Base-by-base conservation (phyloP, 2,329 filamentous ascomycete genomes). In the Epichloe festucae region DNA sequence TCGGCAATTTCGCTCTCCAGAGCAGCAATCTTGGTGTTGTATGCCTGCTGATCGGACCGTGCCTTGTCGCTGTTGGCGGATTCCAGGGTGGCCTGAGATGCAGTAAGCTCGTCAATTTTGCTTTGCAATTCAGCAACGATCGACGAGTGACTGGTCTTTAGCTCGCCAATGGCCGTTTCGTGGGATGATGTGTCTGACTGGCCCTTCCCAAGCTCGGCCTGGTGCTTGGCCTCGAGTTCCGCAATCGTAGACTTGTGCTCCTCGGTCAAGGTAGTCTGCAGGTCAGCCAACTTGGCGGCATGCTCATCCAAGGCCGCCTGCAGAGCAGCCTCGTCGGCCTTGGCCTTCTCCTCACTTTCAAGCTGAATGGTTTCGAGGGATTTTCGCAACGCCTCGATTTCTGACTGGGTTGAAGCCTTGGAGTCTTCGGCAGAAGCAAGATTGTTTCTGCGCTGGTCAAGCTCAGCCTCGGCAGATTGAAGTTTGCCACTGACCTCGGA, bases 1-100 rank as follows among this genome's bases (percentile, higher is more conserved):
- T 74, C 73, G 3, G 70, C 68, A 43, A 79, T 69, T 49, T 81
- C 71, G 17, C 68, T 67, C 58, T 82, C 76, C 2, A 82, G 67
- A 4, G 68, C 63, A n/a, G 71, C 64, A 34, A 80, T 65, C 60
- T 72, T 73, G 36, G 68, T 65, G 15, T 65, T 64, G 52, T 68
- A 72, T 1, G 71, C 71, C 46, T 73, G 69, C 36, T 69, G 65
- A 52, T 74, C 73, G 21, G 65, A 67, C 48, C 74, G 71, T 23
- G 71, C 54, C 57, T 70, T 73, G 40, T 70, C 66, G 48, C 71
- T 68, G 57, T 70, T 72, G 12, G 71, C 69, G 23, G 67, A 64
- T 59, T 75, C 71, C 6, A 77, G 60, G 4, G 66, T 64, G n/a
- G 65, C 63, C 48, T 73, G 74, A 2, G 74, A 72, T 2, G 72